Conservation (phyloP, 306 rosid species). For the Malus orientalis region DNA sequence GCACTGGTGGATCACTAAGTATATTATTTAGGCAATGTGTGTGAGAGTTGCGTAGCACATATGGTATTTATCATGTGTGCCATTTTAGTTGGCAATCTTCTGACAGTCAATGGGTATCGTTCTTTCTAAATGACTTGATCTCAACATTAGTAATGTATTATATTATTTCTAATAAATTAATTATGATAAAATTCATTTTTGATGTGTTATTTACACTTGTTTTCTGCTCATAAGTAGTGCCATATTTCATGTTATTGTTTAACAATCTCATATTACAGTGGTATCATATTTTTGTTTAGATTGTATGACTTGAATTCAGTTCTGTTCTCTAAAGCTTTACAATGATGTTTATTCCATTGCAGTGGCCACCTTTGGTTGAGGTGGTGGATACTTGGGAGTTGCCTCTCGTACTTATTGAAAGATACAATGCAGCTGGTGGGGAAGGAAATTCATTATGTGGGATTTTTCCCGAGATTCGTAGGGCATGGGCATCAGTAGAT, state of each 20-base stretch:
- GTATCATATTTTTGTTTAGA: background rate
- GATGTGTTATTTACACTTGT: background rate
- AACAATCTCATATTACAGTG: background rate
- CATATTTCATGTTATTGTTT: background rate
- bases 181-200: background rate
- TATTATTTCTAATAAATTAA: background rate
- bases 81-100: background rate
- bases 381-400: constrained; percentile 79
- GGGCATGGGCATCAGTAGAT: constrained; percentile 98
- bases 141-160: background rate
- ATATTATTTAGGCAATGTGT: background rate
- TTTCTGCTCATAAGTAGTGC: background rate
- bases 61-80: too few relatives aligned
- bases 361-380: constrained; percentile 97
- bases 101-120: background rate
- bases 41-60: background rate
- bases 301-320: background rate
- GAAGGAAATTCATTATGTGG: constrained; percentile 98
- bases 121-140: background rate
- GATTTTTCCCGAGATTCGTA: constrained; percentile 83
- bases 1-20: background rate
- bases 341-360: constrained; percentile 23
- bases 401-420: constrained; percentile 87
- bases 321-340: background rate
- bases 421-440: constrained; percentile 92